Evolutionary conservation across 2,329 filamentous ascomycete genomes (phyloP).

Genomic region (Calonectria henricotiae): DNA sequence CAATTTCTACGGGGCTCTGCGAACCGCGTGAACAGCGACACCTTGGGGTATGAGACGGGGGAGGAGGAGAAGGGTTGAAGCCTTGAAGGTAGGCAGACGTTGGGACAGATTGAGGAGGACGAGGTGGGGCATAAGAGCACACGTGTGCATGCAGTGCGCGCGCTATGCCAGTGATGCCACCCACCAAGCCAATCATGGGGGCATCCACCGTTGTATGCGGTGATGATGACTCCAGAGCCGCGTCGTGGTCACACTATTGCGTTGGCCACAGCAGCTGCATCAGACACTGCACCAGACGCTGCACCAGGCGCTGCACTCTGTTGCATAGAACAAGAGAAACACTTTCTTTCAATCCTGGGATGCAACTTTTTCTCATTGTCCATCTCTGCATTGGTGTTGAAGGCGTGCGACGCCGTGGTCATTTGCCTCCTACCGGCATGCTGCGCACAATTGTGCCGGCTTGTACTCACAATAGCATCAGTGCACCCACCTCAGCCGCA

Average conservation of each 20-base stretch:
- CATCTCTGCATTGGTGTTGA: no score
- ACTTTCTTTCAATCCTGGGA: no score
- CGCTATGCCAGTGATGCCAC: not conserved
- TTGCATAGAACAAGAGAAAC: no score
- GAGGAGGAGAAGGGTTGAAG: not conserved
- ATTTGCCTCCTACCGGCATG: not conserved
- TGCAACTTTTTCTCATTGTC: no score
- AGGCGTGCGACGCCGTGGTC: no score
- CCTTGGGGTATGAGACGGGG: not conserved
- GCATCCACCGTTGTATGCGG: not conserved
- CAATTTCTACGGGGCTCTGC: constrained; percentile 4
- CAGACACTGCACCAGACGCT: no score
- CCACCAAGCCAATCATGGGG: not conserved
- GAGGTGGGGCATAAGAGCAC: not conserved
- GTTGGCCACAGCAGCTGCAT: no score
- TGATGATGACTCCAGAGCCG: not conserved
- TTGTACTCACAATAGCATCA: not conserved
- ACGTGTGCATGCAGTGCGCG: not conserved
- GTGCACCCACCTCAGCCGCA: not conserved
- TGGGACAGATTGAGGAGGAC: not conserved
- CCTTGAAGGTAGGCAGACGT: not conserved
- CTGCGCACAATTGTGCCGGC: not conserved
- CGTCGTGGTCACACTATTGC: no score
- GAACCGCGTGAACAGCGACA: not conserved
- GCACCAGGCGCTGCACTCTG: no score